Percentiles rank a stretch among this genome's conserved stretches.
phyloP scores from a whole-genome alignment of 2,329 filamentous ascomycete species.

The Colletotrichum orbiculare region DNA sequence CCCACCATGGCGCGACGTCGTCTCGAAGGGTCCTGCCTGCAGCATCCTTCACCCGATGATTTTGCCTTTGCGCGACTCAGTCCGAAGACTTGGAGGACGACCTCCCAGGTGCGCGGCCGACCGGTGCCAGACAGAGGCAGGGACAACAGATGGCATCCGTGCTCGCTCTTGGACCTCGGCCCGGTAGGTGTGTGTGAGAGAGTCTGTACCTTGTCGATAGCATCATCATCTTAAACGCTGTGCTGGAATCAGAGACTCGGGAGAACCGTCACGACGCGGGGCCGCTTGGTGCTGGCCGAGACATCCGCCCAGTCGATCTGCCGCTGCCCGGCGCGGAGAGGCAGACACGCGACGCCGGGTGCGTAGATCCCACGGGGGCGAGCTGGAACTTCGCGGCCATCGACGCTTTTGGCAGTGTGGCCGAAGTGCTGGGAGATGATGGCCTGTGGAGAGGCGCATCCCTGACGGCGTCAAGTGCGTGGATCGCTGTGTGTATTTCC shows the following conservation, averaged over 20 bases:
- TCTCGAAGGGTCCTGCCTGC: constrained; percentile 17
- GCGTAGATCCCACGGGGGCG: constrained; percentile 2
- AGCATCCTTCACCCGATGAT: constrained; percentile 1
- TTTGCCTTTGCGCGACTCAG: neutral
- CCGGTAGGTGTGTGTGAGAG: too few relatives aligned
- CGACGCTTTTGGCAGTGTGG: constrained; percentile 26
- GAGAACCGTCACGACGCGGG: constrained; percentile 5
- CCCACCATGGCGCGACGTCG: constrained; percentile 28
- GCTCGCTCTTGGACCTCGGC: constrained; percentile 5
- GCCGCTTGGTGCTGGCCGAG: neutral
- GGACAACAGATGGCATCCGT: constrained; percentile 30
- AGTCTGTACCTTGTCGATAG: too few relatives aligned
- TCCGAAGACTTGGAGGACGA: neutral
- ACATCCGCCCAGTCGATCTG: neutral
- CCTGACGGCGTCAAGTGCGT: too few relatives aligned
- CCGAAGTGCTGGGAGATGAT: constrained; percentile 2
- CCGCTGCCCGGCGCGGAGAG: neutral
- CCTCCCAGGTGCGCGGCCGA: neutral
- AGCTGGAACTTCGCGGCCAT: neutral
- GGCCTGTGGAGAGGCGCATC: too few relatives aligned
- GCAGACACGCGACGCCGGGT: neutral
- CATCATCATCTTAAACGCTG: too few relatives aligned
- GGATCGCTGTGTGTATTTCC: too few relatives aligned
- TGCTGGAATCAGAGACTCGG: neutral
- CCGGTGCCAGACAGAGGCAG: neutral